Evolutionary conservation across 2,329 filamentous ascomycete species (phyloP).

Genomic region (Leptographium galeiforme): DNA sequence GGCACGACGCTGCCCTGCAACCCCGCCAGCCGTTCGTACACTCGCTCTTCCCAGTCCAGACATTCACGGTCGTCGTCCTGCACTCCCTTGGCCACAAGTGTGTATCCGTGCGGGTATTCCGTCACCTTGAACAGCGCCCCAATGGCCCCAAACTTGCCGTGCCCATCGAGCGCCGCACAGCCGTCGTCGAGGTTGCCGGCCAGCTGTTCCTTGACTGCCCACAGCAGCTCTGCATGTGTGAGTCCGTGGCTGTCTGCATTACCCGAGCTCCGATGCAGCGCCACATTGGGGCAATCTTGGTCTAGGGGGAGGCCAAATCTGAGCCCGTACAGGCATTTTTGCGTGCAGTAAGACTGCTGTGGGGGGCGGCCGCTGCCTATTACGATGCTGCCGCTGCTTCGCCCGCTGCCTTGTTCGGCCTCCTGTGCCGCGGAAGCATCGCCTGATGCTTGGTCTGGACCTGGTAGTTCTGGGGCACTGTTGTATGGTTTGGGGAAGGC

Average conservation of each 20-base stretch:
- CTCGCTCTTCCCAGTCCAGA: not conserved
- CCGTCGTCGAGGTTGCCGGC: not conserved
- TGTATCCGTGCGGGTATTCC: not conserved
- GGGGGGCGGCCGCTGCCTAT: not conserved
- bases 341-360: conserved; percentile 1
- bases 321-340: not conserved
- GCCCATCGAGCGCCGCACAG: not conserved
- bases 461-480: not conserved
- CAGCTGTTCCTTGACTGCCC: not conserved
- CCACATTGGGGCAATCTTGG: not conserved
- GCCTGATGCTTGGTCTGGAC: not conserved
- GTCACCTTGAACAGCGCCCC: conserved; percentile 3
- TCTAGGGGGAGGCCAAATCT: not conserved
- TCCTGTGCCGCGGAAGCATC: not conserved
- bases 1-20: conserved; percentile 3
- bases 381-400: not conserved
- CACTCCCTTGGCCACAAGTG: conserved; percentile 1
- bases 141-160: not conserved
- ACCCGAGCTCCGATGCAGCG: not conserved
- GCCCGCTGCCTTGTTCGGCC: not conserved
- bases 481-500: not conserved
- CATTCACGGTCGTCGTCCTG: not conserved
- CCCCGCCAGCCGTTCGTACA: not conserved
- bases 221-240: not conserved
- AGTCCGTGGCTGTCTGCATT: not conserved